phyloP scores from a whole-genome alignment of 441 rosid genomes.

The Euphorbia schlechtendalii region DNA sequence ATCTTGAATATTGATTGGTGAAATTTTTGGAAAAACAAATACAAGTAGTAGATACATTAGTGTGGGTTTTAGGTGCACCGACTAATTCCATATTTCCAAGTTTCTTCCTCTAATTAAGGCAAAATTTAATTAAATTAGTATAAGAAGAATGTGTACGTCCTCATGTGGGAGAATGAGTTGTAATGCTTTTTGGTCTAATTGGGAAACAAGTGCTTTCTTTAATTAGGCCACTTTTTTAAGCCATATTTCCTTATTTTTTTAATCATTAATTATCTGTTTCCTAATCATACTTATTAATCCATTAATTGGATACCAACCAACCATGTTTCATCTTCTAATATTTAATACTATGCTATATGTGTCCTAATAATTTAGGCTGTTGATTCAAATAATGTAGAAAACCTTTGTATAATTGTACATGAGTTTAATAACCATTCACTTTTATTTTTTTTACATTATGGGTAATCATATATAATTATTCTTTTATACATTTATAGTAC shows the following conservation, averaged over 20 bases:
- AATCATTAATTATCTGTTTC: neutral
- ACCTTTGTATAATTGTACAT: neutral
- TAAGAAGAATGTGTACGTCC: constrained; percentile 12
- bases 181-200: constrained; percentile 18
- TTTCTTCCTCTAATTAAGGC: constrained; percentile 16
- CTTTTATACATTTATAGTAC: neutral
- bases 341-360: neutral
- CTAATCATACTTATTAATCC: constrained; percentile 4
- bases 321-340: neutral
- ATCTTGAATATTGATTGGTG: no score
- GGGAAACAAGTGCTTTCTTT: constrained; percentile 7
- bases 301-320: constrained; percentile 11
- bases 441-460: neutral
- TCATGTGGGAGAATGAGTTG: constrained; percentile 29
- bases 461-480: no score
- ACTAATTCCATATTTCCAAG: constrained; percentile 15
- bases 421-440: neutral
- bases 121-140: neutral
- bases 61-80: constrained; percentile 14
- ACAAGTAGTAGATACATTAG: no score
- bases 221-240: no score
- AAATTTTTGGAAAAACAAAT: no score
- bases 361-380: constrained; percentile 2
- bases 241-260: no score
- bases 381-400: neutral